phyloP scores from a whole-genome alignment of 768 basidiomycete species.

The Suillus subluteus region DNA sequence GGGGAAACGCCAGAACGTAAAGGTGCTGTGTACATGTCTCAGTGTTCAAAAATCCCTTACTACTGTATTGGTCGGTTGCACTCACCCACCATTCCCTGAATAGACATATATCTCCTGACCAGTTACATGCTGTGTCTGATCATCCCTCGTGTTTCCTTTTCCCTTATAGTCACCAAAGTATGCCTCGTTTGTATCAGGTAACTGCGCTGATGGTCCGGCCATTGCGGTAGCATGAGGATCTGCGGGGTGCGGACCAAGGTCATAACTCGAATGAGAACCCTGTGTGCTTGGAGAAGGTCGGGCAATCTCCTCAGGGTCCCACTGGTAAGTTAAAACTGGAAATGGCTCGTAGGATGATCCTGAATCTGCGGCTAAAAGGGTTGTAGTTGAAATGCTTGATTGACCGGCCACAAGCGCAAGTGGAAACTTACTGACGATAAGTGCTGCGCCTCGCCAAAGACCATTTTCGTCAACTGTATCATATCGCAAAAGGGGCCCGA shows the following conservation, averaged over 20 bases:
- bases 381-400: neutral
- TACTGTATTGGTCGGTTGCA: slow-evolving; percentile 2
- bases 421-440: slow-evolving; percentile 79
- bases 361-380: slow-evolving; percentile 64
- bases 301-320: slow-evolving; percentile 60
- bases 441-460: slow-evolving; percentile 85
- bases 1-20: slow-evolving; percentile 93
- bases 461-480: slow-evolving; percentile 82
- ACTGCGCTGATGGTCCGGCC: slow-evolving; percentile 26
- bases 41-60: slow-evolving; percentile 4
- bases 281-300: slow-evolving; percentile 31
- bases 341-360: slow-evolving; percentile 79
- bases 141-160: slow-evolving; percentile 22
- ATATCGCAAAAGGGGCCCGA: slow-evolving; percentile 86
- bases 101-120: slow-evolving; percentile 81
- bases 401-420: neutral
- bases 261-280: slow-evolving; percentile 36
- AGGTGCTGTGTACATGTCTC: slow-evolving; percentile 53
- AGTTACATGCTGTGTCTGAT: slow-evolving; percentile 45
- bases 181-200: slow-evolving; percentile 12
- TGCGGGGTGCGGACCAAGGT: slow-evolving; percentile 73
- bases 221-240: slow-evolving; percentile 62
- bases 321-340: slow-evolving; percentile 69
- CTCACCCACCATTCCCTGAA: slow-evolving; percentile 56
- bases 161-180: slow-evolving; percentile 21